These are phyloP conservation scores for Penicillium verrucosum DNA, from an alignment of 2,329 filamentous ascomycete species.

Conservation along the genomic window DNA sequence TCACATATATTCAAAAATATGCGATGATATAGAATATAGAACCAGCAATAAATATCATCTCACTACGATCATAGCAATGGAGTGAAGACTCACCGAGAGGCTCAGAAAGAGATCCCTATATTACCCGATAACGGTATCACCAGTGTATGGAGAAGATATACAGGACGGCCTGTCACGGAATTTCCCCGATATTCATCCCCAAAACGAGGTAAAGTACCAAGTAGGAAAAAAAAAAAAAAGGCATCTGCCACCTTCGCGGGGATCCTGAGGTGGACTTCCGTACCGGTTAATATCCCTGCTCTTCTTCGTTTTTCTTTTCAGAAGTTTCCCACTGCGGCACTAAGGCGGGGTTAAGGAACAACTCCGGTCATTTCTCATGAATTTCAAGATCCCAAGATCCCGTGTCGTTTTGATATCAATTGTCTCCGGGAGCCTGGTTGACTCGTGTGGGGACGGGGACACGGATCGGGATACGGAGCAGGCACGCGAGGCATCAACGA, in stretches of 20 bases:
- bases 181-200: conserved; percentile 6
- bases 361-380: background rate
- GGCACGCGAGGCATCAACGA: background rate
- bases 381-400: background rate
- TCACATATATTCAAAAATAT: background rate
- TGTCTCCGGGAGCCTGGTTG: background rate
- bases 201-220: background rate
- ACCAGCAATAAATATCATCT: background rate
- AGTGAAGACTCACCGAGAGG: conserved; percentile 16
- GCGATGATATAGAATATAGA: background rate
- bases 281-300: conserved; percentile 4
- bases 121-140: conserved; percentile 20
- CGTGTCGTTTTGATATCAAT: background rate
- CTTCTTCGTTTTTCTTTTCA: background rate
- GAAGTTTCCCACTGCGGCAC: background rate
- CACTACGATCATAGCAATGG: background rate
- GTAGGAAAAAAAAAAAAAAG: background rate
- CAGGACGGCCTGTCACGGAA: conserved; percentile 4
- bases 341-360: background rate
- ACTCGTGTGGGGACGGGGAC: background rate
- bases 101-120: conserved; percentile 14
- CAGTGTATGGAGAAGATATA: background rate
- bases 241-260: background rate
- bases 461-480: background rate
- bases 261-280: background rate